A percentile compares a stretch with the other conserved stretches of the same genome.
These are phyloP conservation scores for Aspergillus glaucus DNA, from an alignment of 2,329 filamentous ascomycete species.

Conservation along the genomic window DNA sequence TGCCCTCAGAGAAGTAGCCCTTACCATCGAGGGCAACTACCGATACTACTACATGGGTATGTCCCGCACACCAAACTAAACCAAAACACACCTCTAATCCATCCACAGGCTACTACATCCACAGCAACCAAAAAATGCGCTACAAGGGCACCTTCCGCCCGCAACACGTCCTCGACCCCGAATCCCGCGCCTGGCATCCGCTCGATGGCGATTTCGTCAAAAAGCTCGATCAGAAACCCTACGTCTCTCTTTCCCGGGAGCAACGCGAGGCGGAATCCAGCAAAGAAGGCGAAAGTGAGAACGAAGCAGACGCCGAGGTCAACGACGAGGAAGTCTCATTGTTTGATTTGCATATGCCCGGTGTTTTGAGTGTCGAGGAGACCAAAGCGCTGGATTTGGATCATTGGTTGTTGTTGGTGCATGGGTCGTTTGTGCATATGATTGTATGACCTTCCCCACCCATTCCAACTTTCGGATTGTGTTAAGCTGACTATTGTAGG, in stretches of 20 bases:
- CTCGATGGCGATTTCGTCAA: constrained; percentile 36
- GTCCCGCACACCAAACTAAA: constrained; percentile 1
- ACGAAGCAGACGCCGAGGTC: constrained; percentile 14
- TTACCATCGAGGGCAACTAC: constrained; percentile 51
- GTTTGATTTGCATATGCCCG: constrained; percentile 43
- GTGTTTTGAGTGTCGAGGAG: constrained; percentile 38
- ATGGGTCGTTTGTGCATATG: constrained; percentile 38
- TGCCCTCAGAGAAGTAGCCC: constrained; percentile 53
- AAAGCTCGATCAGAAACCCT: constrained; percentile 38
- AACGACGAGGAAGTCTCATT: constrained; percentile 39
- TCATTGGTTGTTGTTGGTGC: constrained; percentile 39
- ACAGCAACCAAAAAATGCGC: constrained; percentile 48
- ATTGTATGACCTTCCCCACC: constrained; percentile 20
- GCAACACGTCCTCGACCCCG: constrained; percentile 45
- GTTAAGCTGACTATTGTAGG: constrained; percentile 19
- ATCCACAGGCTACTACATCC: constrained; percentile 55
- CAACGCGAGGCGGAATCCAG: constrained; percentile 11
- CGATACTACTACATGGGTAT: constrained; percentile 60
- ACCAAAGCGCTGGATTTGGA: constrained; percentile 38
- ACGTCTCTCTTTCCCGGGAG: constrained; percentile 41
- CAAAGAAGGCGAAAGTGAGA: background rate
- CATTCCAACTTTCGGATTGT: background rate
- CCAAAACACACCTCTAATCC: background rate
- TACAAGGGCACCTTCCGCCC: constrained; percentile 45
- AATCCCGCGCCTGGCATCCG: constrained; percentile 40